Evolutionary conservation across 2,329 filamentous ascomycete species (phyloP).

Genomic region (Sclerotinia minor): DNA sequence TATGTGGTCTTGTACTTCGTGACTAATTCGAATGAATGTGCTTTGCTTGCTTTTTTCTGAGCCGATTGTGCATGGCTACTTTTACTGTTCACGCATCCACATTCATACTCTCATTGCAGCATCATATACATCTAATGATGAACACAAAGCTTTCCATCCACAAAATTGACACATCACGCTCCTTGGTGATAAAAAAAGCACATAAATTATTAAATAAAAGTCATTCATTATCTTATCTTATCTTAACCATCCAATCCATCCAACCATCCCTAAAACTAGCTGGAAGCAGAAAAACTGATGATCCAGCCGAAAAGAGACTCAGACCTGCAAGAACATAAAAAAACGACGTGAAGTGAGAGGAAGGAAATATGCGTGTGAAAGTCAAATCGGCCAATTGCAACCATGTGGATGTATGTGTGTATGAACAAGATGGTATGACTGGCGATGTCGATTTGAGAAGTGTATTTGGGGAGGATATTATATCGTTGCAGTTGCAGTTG

Average conservation of each 20-base stretch:
- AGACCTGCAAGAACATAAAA: conserved; percentile 10
- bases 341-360: not conserved
- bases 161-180: not conserved
- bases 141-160: not conserved
- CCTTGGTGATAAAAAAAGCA: not conserved
- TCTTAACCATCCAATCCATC: conserved; percentile 17
- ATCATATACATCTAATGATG: not conserved
- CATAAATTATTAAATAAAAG: conserved; percentile 17
- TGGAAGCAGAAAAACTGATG: conserved; percentile 12
- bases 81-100: not conserved
- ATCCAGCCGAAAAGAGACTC: conserved; percentile 16
- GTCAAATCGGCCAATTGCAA: too few species aligned
- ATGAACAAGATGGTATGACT: conserved; percentile 7
- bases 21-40: too few species aligned
- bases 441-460: not conserved
- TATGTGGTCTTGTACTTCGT: not conserved
- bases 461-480: not conserved
- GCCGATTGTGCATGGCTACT: not conserved
- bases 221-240: conserved; percentile 23
- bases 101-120: not conserved
- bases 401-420: conserved; percentile 8
- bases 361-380: conserved; percentile 8
- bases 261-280: conserved; percentile 15
- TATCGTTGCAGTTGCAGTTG: conserved; percentile 6
- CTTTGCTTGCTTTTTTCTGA: too few species aligned